Evolutionary conservation across 148 eudicot species (phyloP).

Genomic region (Oxyria digyna): DNA sequence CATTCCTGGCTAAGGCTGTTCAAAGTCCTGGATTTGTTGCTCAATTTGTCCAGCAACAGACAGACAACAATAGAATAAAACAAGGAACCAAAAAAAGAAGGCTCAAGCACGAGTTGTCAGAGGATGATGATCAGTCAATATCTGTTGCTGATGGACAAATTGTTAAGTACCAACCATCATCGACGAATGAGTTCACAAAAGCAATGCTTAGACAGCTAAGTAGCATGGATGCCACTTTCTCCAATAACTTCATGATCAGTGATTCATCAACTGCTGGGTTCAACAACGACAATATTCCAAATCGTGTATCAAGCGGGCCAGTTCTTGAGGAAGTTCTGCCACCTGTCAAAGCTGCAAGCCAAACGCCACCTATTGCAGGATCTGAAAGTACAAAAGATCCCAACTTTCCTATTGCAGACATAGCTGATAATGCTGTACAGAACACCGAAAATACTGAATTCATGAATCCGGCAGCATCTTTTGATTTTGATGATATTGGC

Average conservation of each 20-base stretch:
- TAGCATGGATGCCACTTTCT: conserved; percentile 14
- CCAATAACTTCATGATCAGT: conserved; percentile 19
- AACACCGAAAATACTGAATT: conserved; percentile 21
- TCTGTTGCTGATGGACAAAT: conserved; percentile 41
- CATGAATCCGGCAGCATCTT: conserved; percentile 18
- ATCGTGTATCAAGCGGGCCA: conserved; percentile 29
- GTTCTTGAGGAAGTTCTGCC: conserved; percentile 31
- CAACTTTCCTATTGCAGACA: conserved; percentile 23
- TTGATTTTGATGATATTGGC: conserved; percentile 23
- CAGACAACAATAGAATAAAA: conserved; percentile 39
- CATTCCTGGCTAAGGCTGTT: conserved; percentile 58
- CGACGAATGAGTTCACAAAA: conserved; percentile 27
- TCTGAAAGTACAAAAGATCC: conserved; percentile 19
- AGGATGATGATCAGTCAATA: conserved; percentile 10
- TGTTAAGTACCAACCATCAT: conserved; percentile 46
- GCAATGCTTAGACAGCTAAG: conserved; percentile 39
- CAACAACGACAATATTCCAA: conserved; percentile 14
- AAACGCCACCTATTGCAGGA: conserved; percentile 19
- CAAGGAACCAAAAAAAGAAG: conserved; percentile 54
- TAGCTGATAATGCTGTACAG: conserved; percentile 13
- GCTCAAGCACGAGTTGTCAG: conserved; percentile 36
- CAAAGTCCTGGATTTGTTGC: conserved; percentile 60
- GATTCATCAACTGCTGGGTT: conserved; percentile 20
- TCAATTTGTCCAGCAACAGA: conserved; percentile 56
- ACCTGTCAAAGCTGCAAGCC: conserved; percentile 10